phyloP scores from a whole-genome alignment of 1,139 yeast species.

The Yamadazyma pseudoaaseri region DNA sequence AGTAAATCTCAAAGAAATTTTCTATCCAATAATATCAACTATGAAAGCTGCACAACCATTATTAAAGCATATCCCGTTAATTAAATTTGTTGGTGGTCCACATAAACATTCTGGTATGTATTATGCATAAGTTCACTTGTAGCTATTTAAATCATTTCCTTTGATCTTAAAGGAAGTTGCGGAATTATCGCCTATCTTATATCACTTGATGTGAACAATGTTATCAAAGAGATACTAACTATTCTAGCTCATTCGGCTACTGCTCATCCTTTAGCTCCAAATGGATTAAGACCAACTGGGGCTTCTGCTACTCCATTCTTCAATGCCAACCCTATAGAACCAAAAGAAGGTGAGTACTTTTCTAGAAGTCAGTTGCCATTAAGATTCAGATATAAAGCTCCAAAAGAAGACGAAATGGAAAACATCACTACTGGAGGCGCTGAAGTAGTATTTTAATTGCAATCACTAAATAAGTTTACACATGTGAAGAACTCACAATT shows the following conservation, averaged over 20 bases:
- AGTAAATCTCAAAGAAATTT: conserved; percentile 1
- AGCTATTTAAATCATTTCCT: too few relatives aligned
- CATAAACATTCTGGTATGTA: conserved; percentile 52
- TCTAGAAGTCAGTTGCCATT: conserved; percentile 66
- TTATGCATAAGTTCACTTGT: conserved; percentile 19
- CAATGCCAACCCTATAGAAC: conserved; percentile 36
- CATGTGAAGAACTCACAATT: too few relatives aligned
- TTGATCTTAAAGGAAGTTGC: too few relatives aligned
- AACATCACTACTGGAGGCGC: conserved; percentile 80
- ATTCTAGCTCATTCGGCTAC: conserved; percentile 23
- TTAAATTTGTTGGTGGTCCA: conserved; percentile 62
- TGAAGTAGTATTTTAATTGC: conserved; percentile 35
- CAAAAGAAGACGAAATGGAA: conserved; percentile 70
- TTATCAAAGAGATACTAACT: too few relatives aligned
- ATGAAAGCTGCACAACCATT: conserved; percentile 34
- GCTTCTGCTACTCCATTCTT: conserved; percentile 18
- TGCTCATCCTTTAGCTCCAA: conserved; percentile 54
- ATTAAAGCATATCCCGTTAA: conserved; percentile 51
- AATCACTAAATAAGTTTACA: neutral
- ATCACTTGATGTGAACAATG: too few relatives aligned
- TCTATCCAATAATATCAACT: conserved; percentile 5
- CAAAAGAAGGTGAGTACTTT: conserved; percentile 48
- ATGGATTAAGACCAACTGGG: conserved; percentile 46
- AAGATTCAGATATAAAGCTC: conserved; percentile 64
- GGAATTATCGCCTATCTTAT: too few relatives aligned